Base-by-base conservation (phyloP, 495 filamentous ascomycete genomes). In the Annulohypoxylon moriforme region DNA sequence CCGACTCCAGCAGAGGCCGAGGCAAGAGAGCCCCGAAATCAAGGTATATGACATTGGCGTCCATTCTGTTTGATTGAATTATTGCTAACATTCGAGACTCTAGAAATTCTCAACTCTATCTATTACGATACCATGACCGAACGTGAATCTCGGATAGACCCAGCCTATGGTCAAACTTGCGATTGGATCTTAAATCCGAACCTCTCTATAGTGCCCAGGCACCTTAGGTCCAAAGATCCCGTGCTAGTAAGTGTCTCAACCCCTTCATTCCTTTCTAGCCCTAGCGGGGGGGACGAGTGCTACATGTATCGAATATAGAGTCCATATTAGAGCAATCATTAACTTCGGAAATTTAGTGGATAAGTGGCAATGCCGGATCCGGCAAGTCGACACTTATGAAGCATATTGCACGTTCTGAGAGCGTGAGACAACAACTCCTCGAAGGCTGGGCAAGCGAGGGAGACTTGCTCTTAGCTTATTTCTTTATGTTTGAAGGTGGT, bases 401-500 rank as follows among this genome's bases (percentile, higher is more conserved):
- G 55, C 64, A 79, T 40, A 69, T 76, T 1, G 75, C 60, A 44
- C 68, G 73, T 40, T 70, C 68, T 1, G 63, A 77, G 29, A 67
- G 68, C 1, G 42, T 72, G 47, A 68, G 57, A 20, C 62, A 64
- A n/a, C 60, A 69, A 42, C 73, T 78, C 7, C 55, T 65, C 0
- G 64, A 73, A 4, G 70, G 72, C 2, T 77, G 75, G 72, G 73
- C 68, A 0, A 58, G 27, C 2, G 72, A 64, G 0, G 69, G 69
- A 44, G 64, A 76, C 10, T 60, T 83, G 1, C 58, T 80, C 14
- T 74, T 72, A 50, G 75, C 76, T 3, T 62, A 61, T 20, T 81
- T 79, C 62, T 86, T 80, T 68, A 81, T 85, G 68, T 85, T 82
- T 73, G 75, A 79, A 57, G 70, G 74, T 5, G 84, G 83, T 1